Evolutionary conservation across 306 rosid species (phyloP).

Genomic region (Ammopiptanthus mongolicus): DNA sequence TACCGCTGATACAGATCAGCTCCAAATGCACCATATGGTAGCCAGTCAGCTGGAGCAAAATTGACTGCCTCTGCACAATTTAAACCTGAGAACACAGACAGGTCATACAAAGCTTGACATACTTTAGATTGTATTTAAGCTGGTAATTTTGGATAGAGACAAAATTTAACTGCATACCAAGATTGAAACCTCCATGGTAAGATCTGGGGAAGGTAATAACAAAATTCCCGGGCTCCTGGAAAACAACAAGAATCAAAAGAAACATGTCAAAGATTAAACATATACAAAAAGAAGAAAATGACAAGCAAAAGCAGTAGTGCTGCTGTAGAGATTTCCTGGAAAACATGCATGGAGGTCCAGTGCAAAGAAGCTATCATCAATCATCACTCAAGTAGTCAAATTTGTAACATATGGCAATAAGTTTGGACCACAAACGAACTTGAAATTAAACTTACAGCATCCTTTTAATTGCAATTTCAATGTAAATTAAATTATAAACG

Average conservation of each 20-base stretch:
- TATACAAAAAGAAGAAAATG: conserved; percentile 3
- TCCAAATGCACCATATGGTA: conserved; percentile 92
- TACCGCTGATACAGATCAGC: conserved; percentile 84
- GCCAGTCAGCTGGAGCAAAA: conserved; percentile 99
- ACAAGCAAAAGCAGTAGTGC: conserved; percentile 7
- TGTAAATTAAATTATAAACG: neutral
- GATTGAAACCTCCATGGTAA: conserved; percentile 97
- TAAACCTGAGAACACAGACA: conserved; percentile 57
- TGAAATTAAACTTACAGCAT: neutral
- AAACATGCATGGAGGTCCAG: conserved; percentile 5
- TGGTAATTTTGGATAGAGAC: conserved; percentile 19
- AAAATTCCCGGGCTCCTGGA: conserved; percentile 96
- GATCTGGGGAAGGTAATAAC: conserved; percentile 96
- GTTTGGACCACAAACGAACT: neutral
- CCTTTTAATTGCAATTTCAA: conserved; percentile 3
- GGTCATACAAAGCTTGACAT: conserved; percentile 5
- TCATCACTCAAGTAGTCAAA: neutral
- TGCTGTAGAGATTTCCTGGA: conserved; percentile 12
- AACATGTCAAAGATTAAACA: conserved; percentile 9
- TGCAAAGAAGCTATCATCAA: neutral
- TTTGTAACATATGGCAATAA: neutral
- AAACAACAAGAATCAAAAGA: conserved; percentile 29
- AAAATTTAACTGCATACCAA: conserved; percentile 51
- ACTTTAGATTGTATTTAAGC: conserved; percentile 10
- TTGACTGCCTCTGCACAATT: conserved; percentile 99